Percentiles rank a stretch among this genome's conserved stretches.
Evolutionary conservation across 495 filamentous ascomycete genomes (phyloP).

Genomic region (Evernia prunastri): DNA sequence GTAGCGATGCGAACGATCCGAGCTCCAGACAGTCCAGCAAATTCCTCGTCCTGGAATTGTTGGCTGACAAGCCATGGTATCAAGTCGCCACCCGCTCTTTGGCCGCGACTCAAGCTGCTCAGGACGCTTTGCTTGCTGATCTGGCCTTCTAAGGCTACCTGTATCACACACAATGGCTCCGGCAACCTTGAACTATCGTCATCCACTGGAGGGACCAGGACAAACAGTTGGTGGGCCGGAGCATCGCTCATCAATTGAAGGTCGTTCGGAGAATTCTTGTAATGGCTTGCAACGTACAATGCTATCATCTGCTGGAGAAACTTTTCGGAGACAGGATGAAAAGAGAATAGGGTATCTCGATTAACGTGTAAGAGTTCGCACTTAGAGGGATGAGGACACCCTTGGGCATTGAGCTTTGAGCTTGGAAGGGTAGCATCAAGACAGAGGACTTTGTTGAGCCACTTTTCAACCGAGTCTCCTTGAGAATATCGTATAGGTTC

Average conservation of each 20-base stretch:
- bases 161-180: constrained; percentile 90
- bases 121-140: constrained; percentile 91
- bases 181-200: constrained; percentile 73
- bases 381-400: constrained; percentile 81
- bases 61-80: constrained; percentile 98
- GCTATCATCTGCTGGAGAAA: constrained; percentile 98
- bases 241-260: constrained; percentile 97
- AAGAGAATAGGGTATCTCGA: constrained; percentile 95
- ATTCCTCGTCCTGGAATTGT: constrained; percentile 97
- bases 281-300: constrained; percentile 95
- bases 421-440: constrained; percentile 83
- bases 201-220: constrained; percentile 80
- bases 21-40: constrained; percentile 87
- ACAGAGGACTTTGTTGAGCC: constrained; percentile 92
- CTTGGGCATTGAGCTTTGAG: constrained; percentile 65
- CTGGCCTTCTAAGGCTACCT: constrained; percentile 88
- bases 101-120: constrained; percentile 79
- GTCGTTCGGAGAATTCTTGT: constrained; percentile 98
- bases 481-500: constrained; percentile 94
- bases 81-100: constrained; percentile 85
- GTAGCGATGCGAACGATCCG: constrained; percentile 93
- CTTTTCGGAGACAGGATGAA: constrained; percentile 93
- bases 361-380: constrained; percentile 92
- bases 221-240: constrained; percentile 93
- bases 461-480: constrained; percentile 87